Conservation (phyloP, 2,329 filamentous ascomycete species). For the Nigrospora oryzae region DNA sequence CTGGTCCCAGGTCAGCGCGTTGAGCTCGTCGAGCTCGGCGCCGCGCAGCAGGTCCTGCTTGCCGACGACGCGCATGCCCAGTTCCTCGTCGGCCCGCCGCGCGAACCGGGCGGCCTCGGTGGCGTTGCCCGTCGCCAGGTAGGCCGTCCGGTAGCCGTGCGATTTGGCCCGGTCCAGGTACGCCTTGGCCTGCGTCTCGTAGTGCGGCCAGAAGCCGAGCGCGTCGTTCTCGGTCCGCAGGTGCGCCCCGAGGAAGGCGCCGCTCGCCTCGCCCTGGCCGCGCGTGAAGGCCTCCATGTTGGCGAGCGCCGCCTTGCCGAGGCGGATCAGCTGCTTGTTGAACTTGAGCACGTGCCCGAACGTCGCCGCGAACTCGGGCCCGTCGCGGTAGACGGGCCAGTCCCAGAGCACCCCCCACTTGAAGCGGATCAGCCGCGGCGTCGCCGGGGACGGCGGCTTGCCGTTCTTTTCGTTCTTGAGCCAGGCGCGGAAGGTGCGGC, state of each 20-base stretch:
- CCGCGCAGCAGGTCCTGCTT: constrained; percentile 26
- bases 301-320: constrained; percentile 26
- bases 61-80: constrained; percentile 25
- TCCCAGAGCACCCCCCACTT: constrained; percentile 37
- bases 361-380: constrained; percentile 34
- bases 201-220: constrained; percentile 35
- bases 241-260: constrained; percentile 31
- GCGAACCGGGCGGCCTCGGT: constrained; percentile 31
- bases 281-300: constrained; percentile 24
- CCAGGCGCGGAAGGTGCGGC: constrained; percentile 22
- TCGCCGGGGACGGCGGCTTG: constrained; percentile 12
- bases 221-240: constrained; percentile 39
- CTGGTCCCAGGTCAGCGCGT: constrained; percentile 33
- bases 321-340: constrained; percentile 28
- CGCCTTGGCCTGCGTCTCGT: constrained; percentile 27
- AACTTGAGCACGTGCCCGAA: constrained; percentile 33
- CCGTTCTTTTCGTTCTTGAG: constrained; percentile 18
- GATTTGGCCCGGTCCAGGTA: constrained; percentile 26
- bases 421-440: constrained; percentile 30
- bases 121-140: constrained; percentile 35
- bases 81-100: constrained; percentile 18
- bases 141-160: constrained; percentile 27
- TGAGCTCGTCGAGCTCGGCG: constrained; percentile 22
- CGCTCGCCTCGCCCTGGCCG: constrained; percentile 10
- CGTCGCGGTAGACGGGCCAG: constrained; percentile 36